Evolutionary conservation across 768 basidiomycete species (phyloP), one percentile per base, ranked within the genome.

Genomic region (Russula vinacea): DNA sequence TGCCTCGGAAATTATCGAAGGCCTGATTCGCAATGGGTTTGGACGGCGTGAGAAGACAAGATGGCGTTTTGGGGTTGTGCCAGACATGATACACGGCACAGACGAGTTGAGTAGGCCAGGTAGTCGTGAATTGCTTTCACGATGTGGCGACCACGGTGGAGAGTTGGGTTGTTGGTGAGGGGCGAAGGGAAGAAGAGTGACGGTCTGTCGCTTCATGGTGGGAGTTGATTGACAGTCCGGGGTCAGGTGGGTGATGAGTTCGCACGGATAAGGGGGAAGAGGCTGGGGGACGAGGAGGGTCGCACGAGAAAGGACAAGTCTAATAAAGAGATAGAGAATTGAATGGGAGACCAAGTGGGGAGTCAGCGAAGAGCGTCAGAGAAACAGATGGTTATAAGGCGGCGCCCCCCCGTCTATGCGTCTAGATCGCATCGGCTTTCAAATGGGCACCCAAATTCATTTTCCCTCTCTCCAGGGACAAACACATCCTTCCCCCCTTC

Each of bases 131-230:
- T 45, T 2, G 29, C 29, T 29, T 2, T 55, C 26, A 19, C 6
- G 10, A 24, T 55, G 58, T 29, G 53, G 10, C 3, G 53, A 35
- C 37, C 39, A 35, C 26, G 49, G 26, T 11, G 55, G 29, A n/a
- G 59, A 19, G 29, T 19, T 51, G 4, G 37, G 24, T 26, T 61
- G 54, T 19, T 60, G 64, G 22, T 55, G 58, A 32, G 64, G 64
- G 16, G 47, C 60, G 35, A 65, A 65, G n/a, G 64, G 64, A 17
- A 65, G 64, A 52, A 65, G 64, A 22, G 64, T 57, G 9, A 60
- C 56, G 19, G 64, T 65, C 17, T 54, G 56, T 9, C 42, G 35
- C 32, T 61, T 65, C 64, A 65, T 65, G 26, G 58, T 22, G 5
- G 3, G n/a, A 9, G 6, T 29, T 3, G n/a, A 14, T 5, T 29